Percentiles rank a stretch among this genome's conserved stretches.
phyloP scores from a whole-genome alignment of 2,329 filamentous ascomycete genomes.

The Botryotinia calthae region DNA sequence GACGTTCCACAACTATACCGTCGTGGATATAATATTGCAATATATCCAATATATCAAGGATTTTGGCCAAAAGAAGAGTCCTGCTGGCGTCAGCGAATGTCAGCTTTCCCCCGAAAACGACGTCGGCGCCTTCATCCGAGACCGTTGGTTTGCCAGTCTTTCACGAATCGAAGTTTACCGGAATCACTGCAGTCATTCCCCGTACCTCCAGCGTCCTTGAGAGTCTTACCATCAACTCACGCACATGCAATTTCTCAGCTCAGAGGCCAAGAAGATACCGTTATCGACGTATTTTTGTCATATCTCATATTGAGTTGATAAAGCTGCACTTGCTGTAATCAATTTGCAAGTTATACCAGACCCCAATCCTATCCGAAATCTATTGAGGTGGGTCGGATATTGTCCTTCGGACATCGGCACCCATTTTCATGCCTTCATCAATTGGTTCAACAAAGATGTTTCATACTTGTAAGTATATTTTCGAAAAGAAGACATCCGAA shows the following conservation, averaged over 20 bases:
- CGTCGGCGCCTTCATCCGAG: slow-evolving; percentile 6
- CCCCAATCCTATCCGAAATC: neutral
- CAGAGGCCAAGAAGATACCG: slow-evolving; percentile 1
- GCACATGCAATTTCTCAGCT: neutral
- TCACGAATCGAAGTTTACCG: slow-evolving; percentile 14
- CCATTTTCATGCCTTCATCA: slow-evolving; percentile 34
- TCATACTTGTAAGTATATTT: slow-evolving; percentile 37
- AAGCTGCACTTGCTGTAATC: slow-evolving; percentile 16
- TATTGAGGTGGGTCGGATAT: slow-evolving; percentile 6
- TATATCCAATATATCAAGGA: slow-evolving; percentile 16
- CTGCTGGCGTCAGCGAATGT: slow-evolving; percentile 17
- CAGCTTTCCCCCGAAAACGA: slow-evolving; percentile 7
- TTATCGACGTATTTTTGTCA: slow-evolving; percentile 12
- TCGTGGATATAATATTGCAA: slow-evolving; percentile 15
- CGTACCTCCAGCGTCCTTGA: slow-evolving; percentile 7
- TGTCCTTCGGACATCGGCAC: slow-evolving; percentile 9
- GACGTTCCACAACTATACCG: slow-evolving; percentile 1
- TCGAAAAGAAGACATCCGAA: neutral
- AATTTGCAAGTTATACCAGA: slow-evolving; percentile 3
- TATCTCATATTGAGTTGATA: slow-evolving; percentile 19
- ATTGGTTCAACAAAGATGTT: slow-evolving; percentile 37
- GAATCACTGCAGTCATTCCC: slow-evolving; percentile 19
- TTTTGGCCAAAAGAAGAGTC: slow-evolving; percentile 9
- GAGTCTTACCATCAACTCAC: slow-evolving; percentile 5
- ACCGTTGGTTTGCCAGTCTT: slow-evolving; percentile 14